Base-by-base conservation (phyloP, 495 filamentous ascomycete genomes). In the Aspergillus biplanus region DNA sequence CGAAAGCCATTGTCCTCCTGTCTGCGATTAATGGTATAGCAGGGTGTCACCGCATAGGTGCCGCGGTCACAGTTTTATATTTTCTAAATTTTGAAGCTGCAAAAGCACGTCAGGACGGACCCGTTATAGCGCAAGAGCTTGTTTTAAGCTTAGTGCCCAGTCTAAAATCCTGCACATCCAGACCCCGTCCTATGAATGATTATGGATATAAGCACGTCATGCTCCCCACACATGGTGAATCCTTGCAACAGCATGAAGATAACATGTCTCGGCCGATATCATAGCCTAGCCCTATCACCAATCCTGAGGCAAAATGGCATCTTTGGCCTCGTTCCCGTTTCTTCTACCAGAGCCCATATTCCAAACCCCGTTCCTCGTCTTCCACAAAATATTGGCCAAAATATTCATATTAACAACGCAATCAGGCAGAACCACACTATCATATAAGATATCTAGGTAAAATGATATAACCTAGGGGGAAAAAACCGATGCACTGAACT, bases 161-260 rank as follows among this genome's bases (percentile, higher is more conserved):
- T 50, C n/a, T 46, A 34, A 58, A 44, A n/a, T 34, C 13, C 50
- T 11, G 50, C 50, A 44, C 9, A 16, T 8, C 21, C n/a, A n/a
- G 44, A 49, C 42, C 56, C 16, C 49, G 37, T 7, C 46, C 33
- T 50, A 33, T 53, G 44, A 33, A 37, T 59, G 44, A 34, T 44
- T 16, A 47, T n/a, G 54, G 13, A 12, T 58, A 34, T 27, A 35
- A 60, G 58, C 58, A 60, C 58, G 58, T 34, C 12, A 60, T 60
- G 58, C 58, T 60, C 58, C 58, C 52, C 58, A 16, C 3, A 31
- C 27, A 60, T 60, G 47, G 58, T 52, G 27, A 21, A 59, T 21
- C 33, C 37, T 35, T 0, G 11, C 4, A 53, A 8, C 50, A 15
- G 6, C 49, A 52, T 52, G 2, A 18, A 52, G 15, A 15, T 31